Conservation (phyloP, 2,329 filamentous ascomycete species). For the Hypoxylon sp. region DNA sequence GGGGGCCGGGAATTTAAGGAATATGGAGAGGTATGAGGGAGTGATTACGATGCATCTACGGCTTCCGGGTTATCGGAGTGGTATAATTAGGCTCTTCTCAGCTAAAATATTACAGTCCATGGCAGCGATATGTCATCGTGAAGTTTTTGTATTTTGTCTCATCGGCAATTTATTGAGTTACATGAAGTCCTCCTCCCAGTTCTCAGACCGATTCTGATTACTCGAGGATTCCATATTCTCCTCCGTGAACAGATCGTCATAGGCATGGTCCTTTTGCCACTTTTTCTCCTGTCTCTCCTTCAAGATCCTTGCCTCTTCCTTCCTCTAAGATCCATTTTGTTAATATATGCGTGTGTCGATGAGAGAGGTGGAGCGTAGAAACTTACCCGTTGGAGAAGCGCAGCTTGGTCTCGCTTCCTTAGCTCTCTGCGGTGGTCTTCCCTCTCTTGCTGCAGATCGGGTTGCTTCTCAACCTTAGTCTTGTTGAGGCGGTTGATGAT, state of each 20-base stretch:
- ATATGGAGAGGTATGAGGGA: background rate
- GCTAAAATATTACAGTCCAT: background rate
- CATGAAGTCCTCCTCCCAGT: constrained; percentile 96
- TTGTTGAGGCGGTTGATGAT: constrained; percentile 99
- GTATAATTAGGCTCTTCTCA: background rate
- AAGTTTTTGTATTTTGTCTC: constrained; percentile 21
- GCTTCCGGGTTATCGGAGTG: constrained; percentile 1
- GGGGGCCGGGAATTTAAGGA: constrained; percentile 55
- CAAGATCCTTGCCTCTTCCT: constrained; percentile 79
- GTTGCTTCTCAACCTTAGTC: constrained; percentile 89
- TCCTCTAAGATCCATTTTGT: constrained; percentile 67
- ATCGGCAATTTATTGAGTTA: constrained; percentile 57
- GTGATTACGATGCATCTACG: background rate
- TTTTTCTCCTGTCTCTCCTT: constrained; percentile 91
- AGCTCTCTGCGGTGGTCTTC: constrained; percentile 81
- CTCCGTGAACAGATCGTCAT: constrained; percentile 91
- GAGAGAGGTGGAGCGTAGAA: background rate
- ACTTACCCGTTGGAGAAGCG: constrained; percentile 73
- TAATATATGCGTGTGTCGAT: background rate
- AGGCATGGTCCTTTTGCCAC: constrained; percentile 97
- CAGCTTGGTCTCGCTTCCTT: constrained; percentile 78
- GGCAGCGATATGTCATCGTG: constrained; percentile 15
- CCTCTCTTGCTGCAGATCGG: constrained; percentile 85
- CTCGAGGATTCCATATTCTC: constrained; percentile 82
- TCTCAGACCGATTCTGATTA: constrained; percentile 85